Evolutionary conservation across 768 basidiomycete species (phyloP), one percentile per base, ranked within the genome.

Genomic region (Vararia minispora): DNA sequence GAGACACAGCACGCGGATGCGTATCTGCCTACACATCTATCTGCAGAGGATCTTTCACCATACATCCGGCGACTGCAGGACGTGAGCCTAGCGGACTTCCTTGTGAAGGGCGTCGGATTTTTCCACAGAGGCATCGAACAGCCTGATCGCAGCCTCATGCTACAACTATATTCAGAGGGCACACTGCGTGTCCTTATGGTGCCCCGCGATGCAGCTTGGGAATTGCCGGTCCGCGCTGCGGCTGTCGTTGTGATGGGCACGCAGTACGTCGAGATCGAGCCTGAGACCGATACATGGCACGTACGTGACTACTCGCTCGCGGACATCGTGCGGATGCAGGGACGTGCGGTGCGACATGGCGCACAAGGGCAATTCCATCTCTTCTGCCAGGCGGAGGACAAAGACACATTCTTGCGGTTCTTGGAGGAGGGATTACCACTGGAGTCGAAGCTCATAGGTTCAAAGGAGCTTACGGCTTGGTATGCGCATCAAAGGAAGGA

Each of bases 281-380:
- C 55, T 26, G 65, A 62, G 38, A 66, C 61, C 11, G 53, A 63
- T 7, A 76, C 79, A 43, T 74, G 83, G 17, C 79, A 82, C 49
- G 54, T 94, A 35, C 69, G 69, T 30, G 89, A 91, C 54, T 98
- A 98, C 57, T 63, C 64, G 0, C 61, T 94, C 26, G 66, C 74
- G 14, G 91, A 98, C 49, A 59, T 99, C 25, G 76, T 85, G 35
- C 78, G 76, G 41, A 98, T 99, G 92, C 92, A 98, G 58, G 76
- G 86, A 39, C 73, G 76, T 23, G 91, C 91, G 3, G 71, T 89
- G 10, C 71, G 70, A 39, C 60, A 59, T 36, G 53, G 53, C 18
- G 49, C 66, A 1, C 66, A 64, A 8, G 83, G 87, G 0, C 68
- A 69, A 40, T 91, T 94, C 61, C 68, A 82, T 51, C 60, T 98